Base-by-base conservation (phyloP, 2,329 filamentous ascomycete species). In the Colletotrichum truncatum region DNA sequence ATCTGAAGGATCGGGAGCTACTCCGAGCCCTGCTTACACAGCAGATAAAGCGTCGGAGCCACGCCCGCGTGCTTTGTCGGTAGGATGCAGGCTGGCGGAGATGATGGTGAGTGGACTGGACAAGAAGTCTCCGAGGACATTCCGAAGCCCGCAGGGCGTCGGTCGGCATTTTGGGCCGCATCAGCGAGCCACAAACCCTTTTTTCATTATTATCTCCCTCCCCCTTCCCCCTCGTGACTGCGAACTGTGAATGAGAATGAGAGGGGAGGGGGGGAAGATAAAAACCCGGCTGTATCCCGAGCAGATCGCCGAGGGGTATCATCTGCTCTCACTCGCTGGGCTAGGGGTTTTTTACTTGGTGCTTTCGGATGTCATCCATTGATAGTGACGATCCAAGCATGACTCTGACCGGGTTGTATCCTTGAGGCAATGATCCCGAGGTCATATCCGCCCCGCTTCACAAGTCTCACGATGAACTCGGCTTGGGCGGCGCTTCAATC, bases 101-200 rank as follows among this genome's bases (percentile, higher is more conserved):
- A 14, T 14, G 21, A 10, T 9, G 21, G 8, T 12, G n/a, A 26
- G 45, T 18, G 7, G 12, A 32, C n/a, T 16, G 30, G 30, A 51
- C 32, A 75, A 78, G 4, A 57, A 57, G 59, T 63, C 21, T 56
- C 59, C 53, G 26, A 58, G 12, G 34, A 43, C 26, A 32, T 21
- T 25, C 59, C 53, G 43, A 58, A 63, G 43, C 30, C 59, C 52
- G 59, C 26, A 14, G 26, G n/a, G 18, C 9, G 36, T 57, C 56
- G 36, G 58, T 48, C 46, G 46, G 46, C 46, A 12, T 55, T 39
- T 38, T 25, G 39, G 18, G 11, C 39, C 39, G 39, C n/a, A n/a
- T n/a, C n/a, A n/a, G n/a, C n/a, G n/a, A n/a, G n/a, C n/a, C n/a
- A n/a, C n/a, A n/a, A n/a, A n/a, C n/a, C n/a, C n/a, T n/a, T n/a